Base-by-base conservation (phyloP, 306 rosid genomes). In the Inga laurina region DNA sequence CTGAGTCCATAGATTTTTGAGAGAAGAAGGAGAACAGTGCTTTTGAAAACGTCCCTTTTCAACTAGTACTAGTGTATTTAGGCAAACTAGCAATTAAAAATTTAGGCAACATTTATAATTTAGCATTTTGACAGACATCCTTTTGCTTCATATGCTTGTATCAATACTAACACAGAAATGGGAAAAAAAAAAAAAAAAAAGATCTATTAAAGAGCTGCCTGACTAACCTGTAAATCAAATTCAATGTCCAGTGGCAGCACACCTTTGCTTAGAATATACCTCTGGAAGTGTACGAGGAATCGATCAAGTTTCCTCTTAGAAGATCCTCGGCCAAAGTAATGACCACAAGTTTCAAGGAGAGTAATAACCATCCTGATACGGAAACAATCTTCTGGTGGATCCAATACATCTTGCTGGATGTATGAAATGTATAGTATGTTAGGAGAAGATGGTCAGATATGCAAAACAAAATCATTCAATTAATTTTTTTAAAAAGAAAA, bases 371-470 rank as follows among this genome's bases (percentile, higher is more conserved):
- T 90, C 95, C 99, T 88, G 39, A 94, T 94, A 79, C 97, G 99
- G 79, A 94, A 97, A 87, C 92, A 92, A 88, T 97, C 99, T 90
- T 97, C 99, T 45, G 99, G 97, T 72, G 99, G 97, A 88, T 94
- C 99, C 72, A 97, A 87, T 49, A 72, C 80, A 80, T 97, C 97
- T 90, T 94, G 97, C 99, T 97, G 91, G 72, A 74, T 82, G 79
- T 84, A 87, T 57, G 30, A 86, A 87, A 81, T 27, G 87, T 32
- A 34, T 39, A 85, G 37, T 75, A 77, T 49, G 79, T 80, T 57
- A 48, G n/a, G 45, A 85, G 84, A 86, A 71, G 83, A 77, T 67
- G 75, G 22, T 52, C 75, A 78, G 32, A 70, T 65, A 73, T 10
- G 72, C 54, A 75, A 22, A 73, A 66, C 7, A 48, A 83, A 43